Conservation (phyloP, 345 rosid genomes). For the Gossypium rotundifolium region DNA sequence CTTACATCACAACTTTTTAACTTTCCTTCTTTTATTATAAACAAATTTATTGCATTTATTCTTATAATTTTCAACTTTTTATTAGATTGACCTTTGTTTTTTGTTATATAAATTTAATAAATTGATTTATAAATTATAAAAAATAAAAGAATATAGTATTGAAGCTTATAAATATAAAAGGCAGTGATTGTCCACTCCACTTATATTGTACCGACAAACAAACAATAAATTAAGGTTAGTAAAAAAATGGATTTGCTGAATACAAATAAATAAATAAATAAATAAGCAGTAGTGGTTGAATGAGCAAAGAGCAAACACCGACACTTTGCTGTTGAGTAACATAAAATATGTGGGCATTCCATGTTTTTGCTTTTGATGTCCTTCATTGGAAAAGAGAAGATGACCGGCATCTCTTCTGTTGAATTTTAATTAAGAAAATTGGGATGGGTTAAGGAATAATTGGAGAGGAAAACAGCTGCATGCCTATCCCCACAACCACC, state of each 20-base stretch:
- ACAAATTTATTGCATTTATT: too few relatives aligned
- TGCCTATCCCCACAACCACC: not conserved
- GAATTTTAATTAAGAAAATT: not conserved
- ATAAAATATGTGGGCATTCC: too few relatives aligned
- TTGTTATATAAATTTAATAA: too few relatives aligned
- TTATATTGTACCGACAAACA: not conserved
- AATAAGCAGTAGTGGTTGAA: not conserved
- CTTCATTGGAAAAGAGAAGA: not conserved
- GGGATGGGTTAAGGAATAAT: not conserved
- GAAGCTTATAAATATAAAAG: not conserved
- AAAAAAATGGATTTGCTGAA: not conserved
- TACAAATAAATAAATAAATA: not conserved
- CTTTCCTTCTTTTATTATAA: too few relatives aligned
- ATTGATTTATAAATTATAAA: too few relatives aligned
- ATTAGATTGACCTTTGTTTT: too few relatives aligned
- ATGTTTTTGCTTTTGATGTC: not conserved
- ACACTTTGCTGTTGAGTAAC: not conserved
- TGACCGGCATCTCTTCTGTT: not conserved
- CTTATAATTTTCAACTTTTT: too few relatives aligned
- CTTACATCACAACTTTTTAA: too few relatives aligned
- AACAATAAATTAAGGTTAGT: not conserved
- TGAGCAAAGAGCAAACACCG: not conserved
- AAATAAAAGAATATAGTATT: too few relatives aligned
- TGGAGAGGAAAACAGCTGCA: slow-evolving; percentile 3
- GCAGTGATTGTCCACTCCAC: not conserved